Conservation (phyloP, 208 protist genomes). For the Leishmania major region DNA sequence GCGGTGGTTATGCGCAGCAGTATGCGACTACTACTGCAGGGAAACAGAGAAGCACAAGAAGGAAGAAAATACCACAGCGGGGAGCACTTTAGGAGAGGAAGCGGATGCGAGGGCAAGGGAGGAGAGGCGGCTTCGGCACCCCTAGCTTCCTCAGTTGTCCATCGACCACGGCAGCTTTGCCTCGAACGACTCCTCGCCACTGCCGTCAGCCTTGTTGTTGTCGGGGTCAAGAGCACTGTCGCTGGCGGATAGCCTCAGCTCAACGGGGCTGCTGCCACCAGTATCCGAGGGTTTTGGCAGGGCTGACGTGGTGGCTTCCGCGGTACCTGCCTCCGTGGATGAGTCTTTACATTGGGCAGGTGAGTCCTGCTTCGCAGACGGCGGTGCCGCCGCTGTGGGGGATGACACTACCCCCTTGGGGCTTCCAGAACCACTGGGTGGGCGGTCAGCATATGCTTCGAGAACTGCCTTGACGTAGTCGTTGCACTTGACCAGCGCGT, state of each 20-base stretch:
- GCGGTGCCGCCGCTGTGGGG: slow-evolving; percentile 3
- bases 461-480: slow-evolving; percentile 28
- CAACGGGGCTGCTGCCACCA: slow-evolving; percentile 10
- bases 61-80: background rate
- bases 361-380: background rate
- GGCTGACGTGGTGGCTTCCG: background rate
- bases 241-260: slow-evolving; percentile 15
- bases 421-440: slow-evolving; percentile 13
- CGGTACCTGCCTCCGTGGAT: background rate
- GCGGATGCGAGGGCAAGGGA: background rate
- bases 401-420: slow-evolving; percentile 7
- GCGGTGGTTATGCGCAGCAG: background rate
- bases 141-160: slow-evolving; percentile 9
- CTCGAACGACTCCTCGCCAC: slow-evolving; percentile 43
- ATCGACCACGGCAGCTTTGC: slow-evolving; percentile 53
- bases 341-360: background rate
- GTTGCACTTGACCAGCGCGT: slow-evolving; percentile 36
- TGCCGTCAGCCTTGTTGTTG: slow-evolving; percentile 6
- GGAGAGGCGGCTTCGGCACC: background rate
- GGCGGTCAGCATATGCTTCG: slow-evolving; percentile 18
- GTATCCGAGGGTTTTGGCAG: background rate
- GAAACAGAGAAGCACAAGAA: background rate
- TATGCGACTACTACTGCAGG: background rate
- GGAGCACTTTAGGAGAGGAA: background rate
- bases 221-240: background rate